Evolutionary conservation across 2,329 filamentous ascomycete genomes (phyloP).

Genomic region (Taxawa tesnikishii): DNA sequence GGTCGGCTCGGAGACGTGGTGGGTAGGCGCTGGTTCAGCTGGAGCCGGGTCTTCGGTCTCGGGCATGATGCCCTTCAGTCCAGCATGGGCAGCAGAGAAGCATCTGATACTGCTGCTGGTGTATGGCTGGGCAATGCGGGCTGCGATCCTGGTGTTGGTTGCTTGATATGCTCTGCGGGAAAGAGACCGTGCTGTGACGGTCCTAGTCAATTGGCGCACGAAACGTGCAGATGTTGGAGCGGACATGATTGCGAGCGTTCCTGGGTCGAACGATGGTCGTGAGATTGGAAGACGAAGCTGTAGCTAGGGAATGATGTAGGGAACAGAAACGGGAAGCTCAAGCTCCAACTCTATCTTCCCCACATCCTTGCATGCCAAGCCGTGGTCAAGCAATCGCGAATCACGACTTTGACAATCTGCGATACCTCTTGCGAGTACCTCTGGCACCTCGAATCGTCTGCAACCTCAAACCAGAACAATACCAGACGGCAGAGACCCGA

Average conservation of each 20-base stretch:
- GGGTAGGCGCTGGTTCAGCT: conserved; percentile 20
- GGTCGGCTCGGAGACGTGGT: conserved; percentile 39
- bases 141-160: conserved; percentile 5
- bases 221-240: conserved; percentile 12
- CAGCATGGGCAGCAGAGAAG: conserved; percentile 10
- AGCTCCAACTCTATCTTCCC: too few species aligned
- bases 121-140: conserved; percentile 10
- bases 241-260: conserved; percentile 13
- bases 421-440: too few species aligned
- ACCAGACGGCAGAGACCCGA: too few species aligned
- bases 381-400: too few species aligned
- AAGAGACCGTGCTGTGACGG: conserved; percentile 7
- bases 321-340: too few species aligned
- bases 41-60: conserved; percentile 26
- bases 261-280: too few species aligned
- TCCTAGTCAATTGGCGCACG: conserved; percentile 12
- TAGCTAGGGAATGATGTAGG: too few species aligned
- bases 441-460: too few species aligned
- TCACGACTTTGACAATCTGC: too few species aligned
- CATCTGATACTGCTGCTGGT: background rate
- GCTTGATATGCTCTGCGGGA: conserved; percentile 2
- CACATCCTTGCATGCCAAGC: too few species aligned
- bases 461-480: too few species aligned
- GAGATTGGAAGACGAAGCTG: too few species aligned
- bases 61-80: conserved; percentile 27